These are phyloP conservation scores for Entomophthora muscae DNA, from an alignment of 371 early-diverging fungal species.

Conservation along the genomic window DNA sequence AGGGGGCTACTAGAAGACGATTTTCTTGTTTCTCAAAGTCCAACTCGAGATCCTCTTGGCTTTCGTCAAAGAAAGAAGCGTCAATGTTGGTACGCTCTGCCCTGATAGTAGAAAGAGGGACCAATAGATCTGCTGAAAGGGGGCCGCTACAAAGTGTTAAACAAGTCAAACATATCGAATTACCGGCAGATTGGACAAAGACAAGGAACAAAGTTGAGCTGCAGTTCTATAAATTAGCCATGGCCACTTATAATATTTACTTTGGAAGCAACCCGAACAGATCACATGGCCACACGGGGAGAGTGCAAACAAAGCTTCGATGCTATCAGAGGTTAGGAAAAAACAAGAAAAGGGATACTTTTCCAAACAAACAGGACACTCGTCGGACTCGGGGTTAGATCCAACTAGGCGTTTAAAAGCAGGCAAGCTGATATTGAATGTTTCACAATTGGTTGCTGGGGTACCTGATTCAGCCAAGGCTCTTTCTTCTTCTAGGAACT, in stretches of 20 bases:
- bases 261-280: background rate
- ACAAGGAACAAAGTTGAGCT: background rate
- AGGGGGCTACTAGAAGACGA: background rate
- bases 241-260: too few species aligned
- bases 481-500: background rate
- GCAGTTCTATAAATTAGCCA: too few species aligned
- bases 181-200: background rate
- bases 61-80: background rate
- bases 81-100: background rate
- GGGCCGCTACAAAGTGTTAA: background rate
- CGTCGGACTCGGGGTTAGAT: background rate
- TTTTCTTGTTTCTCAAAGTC: background rate
- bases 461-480: background rate
- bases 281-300: background rate
- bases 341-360: background rate
- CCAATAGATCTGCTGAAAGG: background rate
- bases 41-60: background rate
- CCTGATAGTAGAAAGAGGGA: background rate
- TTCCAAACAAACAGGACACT: background rate
- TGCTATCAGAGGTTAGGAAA: background rate
- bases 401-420: background rate
- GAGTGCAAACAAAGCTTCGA: background rate
- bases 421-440: background rate
- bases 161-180: background rate
- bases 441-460: background rate